phyloP scores from a whole-genome alignment of 2,329 filamentous ascomycete species.

The Pseudogymnoascus sp. region DNA sequence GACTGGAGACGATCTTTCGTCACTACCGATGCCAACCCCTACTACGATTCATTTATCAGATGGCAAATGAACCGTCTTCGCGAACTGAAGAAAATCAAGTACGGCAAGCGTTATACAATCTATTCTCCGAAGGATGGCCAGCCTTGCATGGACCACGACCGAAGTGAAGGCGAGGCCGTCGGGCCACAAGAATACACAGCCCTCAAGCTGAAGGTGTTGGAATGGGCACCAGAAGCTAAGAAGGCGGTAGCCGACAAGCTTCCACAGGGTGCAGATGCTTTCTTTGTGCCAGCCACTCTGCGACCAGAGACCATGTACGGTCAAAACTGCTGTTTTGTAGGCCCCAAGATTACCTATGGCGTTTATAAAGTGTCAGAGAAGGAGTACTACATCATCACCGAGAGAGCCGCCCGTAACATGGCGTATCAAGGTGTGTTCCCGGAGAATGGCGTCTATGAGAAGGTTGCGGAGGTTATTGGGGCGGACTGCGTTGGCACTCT shows the following conservation, averaged over 20 bases:
- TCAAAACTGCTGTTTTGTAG: slow-evolving; percentile 92
- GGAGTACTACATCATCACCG: slow-evolving; percentile 78
- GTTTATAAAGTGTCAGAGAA: slow-evolving; percentile 72
- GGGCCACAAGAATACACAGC: slow-evolving; percentile 88
- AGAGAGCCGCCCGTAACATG: slow-evolving; percentile 88
- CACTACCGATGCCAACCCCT: slow-evolving; percentile 93
- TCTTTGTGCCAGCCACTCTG: slow-evolving; percentile 85
- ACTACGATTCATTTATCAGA: slow-evolving; percentile 88
- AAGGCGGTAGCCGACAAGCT: slow-evolving; percentile 69
- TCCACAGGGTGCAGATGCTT: slow-evolving; percentile 71
- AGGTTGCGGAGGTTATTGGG: slow-evolving; percentile 68
- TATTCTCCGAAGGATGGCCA: slow-evolving; percentile 87
- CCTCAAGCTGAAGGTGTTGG: slow-evolving; percentile 81
- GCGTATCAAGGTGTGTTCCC: slow-evolving; percentile 84
- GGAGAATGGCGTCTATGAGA: slow-evolving; percentile 65
- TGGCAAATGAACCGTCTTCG: slow-evolving; percentile 97
- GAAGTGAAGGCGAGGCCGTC: slow-evolving; percentile 72
- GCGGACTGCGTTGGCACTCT: slow-evolving; percentile 81
- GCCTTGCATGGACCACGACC: slow-evolving; percentile 82
- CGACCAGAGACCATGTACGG: slow-evolving; percentile 98
- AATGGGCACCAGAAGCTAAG: slow-evolving; percentile 75
- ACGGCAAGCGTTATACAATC: slow-evolving; percentile 87
- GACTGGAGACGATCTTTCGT: slow-evolving; percentile 92
- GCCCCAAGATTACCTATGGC: slow-evolving; percentile 82
- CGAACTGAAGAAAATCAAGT: slow-evolving; percentile 86